Base-by-base conservation (phyloP, 1,139 yeast species). In the Pichia sp. region DNA sequence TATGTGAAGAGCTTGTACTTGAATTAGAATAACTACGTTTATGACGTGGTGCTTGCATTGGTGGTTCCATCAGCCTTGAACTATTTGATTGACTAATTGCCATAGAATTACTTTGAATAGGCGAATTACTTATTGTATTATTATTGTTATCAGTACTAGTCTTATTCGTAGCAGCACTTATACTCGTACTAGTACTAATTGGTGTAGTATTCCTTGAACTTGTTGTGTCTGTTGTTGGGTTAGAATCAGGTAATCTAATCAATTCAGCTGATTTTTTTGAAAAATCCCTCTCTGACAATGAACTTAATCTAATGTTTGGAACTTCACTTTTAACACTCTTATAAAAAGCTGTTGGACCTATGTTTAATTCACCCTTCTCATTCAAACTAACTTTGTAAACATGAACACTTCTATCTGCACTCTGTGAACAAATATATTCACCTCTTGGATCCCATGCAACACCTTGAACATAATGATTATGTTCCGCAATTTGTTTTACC, bases 401-500 rank as follows among this genome's bases (percentile, higher is more conserved):
- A 54, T 81, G 82, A 25, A 90, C 83, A 2, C 89, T 75, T 51
- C 96, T 70, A 66, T 94, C 98, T 3, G 96, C 95, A 29, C 94
- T 82, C 63, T 90, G 97, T 6, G 96, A 86, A 0, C 90, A 88
- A 26, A 92, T 66, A 58, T 67, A 88, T 58, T 83, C 80, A 51
- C 83, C 81, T 50, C 71, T 61, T 3, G 98, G 98, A 64, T 92
- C 98, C 97, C 97, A 92, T 0, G 84, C 75, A 4, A 92, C 92
- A 3, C 99, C 99, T 66, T 92, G 99, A 2, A 92, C 94, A 60
- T 87, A 90, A 62, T 90, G 97, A 37, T 71, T 70, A 64, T 92
- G 97, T 55, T 86, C 88, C 3, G 80, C 76, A 44, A 85, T 69
- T 49, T 83, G 82, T 11, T 75, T 69, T 1, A 87, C 72, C 57